Conservation (phyloP, 805 yeast species). For the Starmerella khaoyaiensis region DNA sequence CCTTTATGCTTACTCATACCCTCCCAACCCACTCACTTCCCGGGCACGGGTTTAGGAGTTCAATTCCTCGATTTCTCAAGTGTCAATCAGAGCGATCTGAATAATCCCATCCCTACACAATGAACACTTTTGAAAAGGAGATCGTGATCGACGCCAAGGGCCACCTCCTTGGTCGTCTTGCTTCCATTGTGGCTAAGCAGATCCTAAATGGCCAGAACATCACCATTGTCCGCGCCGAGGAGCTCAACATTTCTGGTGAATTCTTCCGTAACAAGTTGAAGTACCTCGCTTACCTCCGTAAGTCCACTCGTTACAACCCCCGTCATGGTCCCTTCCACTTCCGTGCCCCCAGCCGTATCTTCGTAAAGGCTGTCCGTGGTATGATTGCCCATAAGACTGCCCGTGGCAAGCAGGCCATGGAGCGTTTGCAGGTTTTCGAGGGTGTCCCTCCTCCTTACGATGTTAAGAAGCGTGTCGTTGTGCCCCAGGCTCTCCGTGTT, state of each 20-base stretch:
- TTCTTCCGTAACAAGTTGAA: constrained; percentile 99
- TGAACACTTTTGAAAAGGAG: constrained; percentile 72
- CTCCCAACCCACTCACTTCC: no score
- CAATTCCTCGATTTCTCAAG: no score
- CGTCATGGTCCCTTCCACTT: constrained; percentile 99
- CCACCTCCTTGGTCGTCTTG: constrained; percentile 99
- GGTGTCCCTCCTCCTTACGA: constrained; percentile 99
- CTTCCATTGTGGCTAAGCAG: constrained; percentile 97
- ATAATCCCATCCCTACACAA: constrained; percentile 23
- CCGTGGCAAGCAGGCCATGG: constrained; percentile 99
- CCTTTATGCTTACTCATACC: no score
- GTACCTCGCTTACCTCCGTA: constrained; percentile 99
- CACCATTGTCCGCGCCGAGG: constrained; percentile 93
- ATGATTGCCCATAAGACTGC: constrained; percentile 99
- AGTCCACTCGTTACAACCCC: constrained; percentile 98
- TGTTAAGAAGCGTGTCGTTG: constrained; percentile 99
- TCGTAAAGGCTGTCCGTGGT: constrained; percentile 99
- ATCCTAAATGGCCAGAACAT: constrained; percentile 95
- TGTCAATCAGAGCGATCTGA: no score
- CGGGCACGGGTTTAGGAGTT: no score
- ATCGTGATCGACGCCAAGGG: constrained; percentile 95
- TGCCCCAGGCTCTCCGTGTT: constrained; percentile 98
- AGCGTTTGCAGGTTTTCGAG: constrained; percentile 98
- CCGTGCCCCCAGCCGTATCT: constrained; percentile 99
- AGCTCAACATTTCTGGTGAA: constrained; percentile 98